Evolutionary conservation across 2,329 filamentous ascomycete genomes (phyloP).

Genomic region (Macrophomina pseudophaseolina): DNA sequence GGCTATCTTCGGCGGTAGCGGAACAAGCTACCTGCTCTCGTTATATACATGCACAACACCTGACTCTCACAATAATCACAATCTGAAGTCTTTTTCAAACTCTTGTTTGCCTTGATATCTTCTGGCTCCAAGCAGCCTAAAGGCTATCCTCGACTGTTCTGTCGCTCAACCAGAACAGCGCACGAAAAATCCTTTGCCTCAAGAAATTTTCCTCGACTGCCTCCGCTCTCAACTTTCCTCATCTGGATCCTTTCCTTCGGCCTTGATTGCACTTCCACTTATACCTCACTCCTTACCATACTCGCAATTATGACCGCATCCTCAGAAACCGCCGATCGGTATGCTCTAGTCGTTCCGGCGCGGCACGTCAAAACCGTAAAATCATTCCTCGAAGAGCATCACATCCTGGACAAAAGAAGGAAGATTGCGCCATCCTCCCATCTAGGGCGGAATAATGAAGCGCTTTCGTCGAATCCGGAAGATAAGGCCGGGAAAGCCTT

Average conservation of each 20-base stretch:
- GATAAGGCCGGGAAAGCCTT: background rate
- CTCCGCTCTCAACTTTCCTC: background rate
- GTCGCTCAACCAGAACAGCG: too few relatives aligned
- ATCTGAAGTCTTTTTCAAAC: too few relatives aligned
- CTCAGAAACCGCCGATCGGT: too few relatives aligned
- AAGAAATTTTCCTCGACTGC: too few relatives aligned
- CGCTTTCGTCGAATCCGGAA: background rate
- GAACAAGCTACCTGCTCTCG: too few relatives aligned
- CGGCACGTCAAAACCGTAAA: constrained; percentile 47
- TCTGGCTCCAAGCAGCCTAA: too few relatives aligned
- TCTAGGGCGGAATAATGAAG: background rate
- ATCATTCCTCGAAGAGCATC: constrained; percentile 39
- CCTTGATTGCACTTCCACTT: too few relatives aligned
- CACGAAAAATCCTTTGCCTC: too few relatives aligned
- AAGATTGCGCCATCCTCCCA: constrained; percentile 35
- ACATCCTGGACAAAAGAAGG: constrained; percentile 35
- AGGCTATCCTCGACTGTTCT: too few relatives aligned
- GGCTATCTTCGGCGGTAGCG: background rate
- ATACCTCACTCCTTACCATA: background rate
- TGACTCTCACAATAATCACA: too few relatives aligned
- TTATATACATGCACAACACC: too few relatives aligned
- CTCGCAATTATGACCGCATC: background rate
- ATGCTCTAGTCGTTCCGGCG: constrained; percentile 37
- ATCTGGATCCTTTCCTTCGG: background rate
- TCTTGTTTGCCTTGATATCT: too few relatives aligned